Evolutionary conservation across 1,284 basidiomycete genomes (phyloP).

Genomic region (Boletus nobilissimus): DNA sequence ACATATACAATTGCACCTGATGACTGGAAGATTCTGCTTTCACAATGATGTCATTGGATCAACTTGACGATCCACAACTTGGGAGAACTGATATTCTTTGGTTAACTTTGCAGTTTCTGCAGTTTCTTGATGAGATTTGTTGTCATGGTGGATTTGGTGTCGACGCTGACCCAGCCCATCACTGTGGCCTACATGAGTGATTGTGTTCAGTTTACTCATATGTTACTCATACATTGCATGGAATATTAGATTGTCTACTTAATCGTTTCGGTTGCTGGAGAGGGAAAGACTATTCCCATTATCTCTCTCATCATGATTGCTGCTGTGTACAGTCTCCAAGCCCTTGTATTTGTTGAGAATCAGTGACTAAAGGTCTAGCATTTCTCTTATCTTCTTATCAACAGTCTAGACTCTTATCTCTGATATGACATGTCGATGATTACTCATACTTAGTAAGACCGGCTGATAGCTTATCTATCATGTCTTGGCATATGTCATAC

Average conservation of each 20-base stretch:
- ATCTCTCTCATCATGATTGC: conserved; percentile 92
- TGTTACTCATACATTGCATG: conserved; percentile 22
- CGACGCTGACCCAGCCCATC: conserved; percentile 89
- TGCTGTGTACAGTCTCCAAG: conserved; percentile 93
- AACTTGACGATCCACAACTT: conserved; percentile 99
- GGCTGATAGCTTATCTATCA: too few species aligned
- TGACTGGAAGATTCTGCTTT: conserved; percentile 94
- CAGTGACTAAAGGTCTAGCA: too few species aligned
- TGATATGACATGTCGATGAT: too few species aligned
- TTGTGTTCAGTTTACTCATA: background rate
- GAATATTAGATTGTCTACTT: conserved; percentile 83
- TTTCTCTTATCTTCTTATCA: too few species aligned
- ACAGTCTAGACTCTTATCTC: too few species aligned
- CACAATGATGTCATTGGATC: conserved; percentile 99
- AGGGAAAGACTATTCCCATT: conserved; percentile 73
- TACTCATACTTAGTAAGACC: too few species aligned
- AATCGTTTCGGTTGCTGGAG: conserved; percentile 77
- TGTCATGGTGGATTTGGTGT: conserved; percentile 94
- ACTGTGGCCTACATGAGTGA: conserved; percentile 91
- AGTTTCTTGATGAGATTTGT: conserved; percentile 99
- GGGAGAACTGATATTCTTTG: conserved; percentile 90
- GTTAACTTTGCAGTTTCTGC: conserved; percentile 96
- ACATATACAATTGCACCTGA: conserved; percentile 93
- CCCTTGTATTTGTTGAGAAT: conserved; percentile 57
- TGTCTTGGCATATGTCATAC: too few species aligned